phyloP scores from a whole-genome alignment of 345 rosid genomes.

The Dipteronia sinensis region DNA sequence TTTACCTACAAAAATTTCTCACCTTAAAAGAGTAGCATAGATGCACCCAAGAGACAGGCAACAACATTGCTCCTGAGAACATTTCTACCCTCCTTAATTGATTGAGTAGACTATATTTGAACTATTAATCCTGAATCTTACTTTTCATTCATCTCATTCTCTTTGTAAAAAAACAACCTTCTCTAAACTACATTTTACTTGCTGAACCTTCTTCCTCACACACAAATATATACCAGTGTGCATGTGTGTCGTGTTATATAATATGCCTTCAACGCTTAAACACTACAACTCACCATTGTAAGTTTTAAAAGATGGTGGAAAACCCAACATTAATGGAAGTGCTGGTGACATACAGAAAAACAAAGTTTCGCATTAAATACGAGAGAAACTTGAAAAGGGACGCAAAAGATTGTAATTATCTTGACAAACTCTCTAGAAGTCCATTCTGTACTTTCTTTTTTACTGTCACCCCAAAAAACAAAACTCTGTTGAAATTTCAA shows the following conservation, averaged over 20 bases:
- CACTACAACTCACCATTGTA: background rate
- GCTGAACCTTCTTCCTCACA: background rate
- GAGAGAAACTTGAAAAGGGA: background rate
- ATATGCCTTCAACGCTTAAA: background rate
- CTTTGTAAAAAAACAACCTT: background rate
- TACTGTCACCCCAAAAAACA: too few relatives aligned
- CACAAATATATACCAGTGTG: background rate
- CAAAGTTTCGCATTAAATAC: background rate
- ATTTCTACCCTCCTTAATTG: background rate
- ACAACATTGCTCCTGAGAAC: background rate
- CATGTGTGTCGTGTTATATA: background rate
- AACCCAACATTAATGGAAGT: background rate
- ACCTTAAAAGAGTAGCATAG: background rate
- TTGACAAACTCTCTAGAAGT: background rate
- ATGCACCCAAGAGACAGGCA: background rate
- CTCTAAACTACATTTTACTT: background rate
- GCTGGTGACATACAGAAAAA: background rate
- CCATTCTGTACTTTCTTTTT: background rate
- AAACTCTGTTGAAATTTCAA: background rate
- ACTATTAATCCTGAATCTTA: background rate
- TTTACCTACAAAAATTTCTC: background rate
- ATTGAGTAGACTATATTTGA: background rate
- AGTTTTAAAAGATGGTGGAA: background rate
- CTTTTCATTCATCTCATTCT: background rate
- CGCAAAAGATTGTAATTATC: background rate